Percentiles rank a stretch among this genome's conserved stretches.
These are phyloP conservation scores for Malus hybrid DNA, from an alignment of 331 rosid genomes.

Conservation along the genomic window DNA sequence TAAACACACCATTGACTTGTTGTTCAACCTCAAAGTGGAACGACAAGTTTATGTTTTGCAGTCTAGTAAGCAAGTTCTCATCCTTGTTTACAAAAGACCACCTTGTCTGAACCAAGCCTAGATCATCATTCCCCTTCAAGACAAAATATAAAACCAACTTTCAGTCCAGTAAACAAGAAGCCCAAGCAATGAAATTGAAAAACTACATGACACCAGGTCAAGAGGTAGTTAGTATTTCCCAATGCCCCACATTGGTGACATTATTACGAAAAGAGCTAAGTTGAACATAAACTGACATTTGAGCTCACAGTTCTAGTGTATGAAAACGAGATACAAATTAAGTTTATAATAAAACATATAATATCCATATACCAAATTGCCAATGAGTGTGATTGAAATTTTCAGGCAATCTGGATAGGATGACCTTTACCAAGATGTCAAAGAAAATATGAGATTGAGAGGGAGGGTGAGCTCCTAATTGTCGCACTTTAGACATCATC, in stretches of 20 bases:
- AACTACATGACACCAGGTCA: background rate
- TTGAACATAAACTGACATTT: background rate
- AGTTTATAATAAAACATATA: background rate
- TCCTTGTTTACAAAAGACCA: slow-evolving; percentile 98
- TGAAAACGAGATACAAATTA: background rate
- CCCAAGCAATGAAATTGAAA: background rate
- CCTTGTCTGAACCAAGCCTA: slow-evolving; percentile 90
- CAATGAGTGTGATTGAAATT: background rate
- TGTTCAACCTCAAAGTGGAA: slow-evolving; percentile 99
- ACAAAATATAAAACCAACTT: slow-evolving; percentile 6
- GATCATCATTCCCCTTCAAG: slow-evolving; percentile 82
- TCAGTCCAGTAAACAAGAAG: slow-evolving; percentile 14
- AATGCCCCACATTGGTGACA: background rate
- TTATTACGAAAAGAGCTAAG: background rate
- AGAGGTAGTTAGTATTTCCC: background rate
- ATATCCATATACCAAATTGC: background rate
- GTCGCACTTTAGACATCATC: no score
- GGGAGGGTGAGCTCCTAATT: no score
- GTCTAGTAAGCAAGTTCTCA: slow-evolving; percentile 91
- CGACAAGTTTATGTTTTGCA: slow-evolving; percentile 85
- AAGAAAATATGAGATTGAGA: no score
- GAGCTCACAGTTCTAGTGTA: background rate
- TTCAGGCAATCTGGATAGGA: background rate
- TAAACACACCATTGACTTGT: slow-evolving; percentile 82
- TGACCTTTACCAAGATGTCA: background rate